These are phyloP conservation scores for Daldinia concentrica DNA, from an alignment of 495 filamentous ascomycete species.

Conservation along the genomic window DNA sequence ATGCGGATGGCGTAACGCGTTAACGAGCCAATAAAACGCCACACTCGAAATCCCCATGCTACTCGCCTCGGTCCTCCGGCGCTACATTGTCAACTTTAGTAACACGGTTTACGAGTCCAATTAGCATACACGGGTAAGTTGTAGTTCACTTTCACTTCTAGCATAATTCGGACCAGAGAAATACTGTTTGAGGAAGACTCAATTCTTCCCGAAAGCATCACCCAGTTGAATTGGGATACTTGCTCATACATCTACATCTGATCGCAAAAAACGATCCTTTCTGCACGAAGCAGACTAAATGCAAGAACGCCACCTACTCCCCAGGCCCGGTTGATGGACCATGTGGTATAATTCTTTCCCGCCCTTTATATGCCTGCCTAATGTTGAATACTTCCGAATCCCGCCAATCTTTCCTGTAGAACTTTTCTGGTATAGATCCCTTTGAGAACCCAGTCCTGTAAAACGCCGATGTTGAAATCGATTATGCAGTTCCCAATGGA, in stretches of 20 bases:
- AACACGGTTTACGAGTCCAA: not conserved
- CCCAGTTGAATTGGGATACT: conserved; percentile 40
- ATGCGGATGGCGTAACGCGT: not conserved
- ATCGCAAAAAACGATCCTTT: conserved; percentile 35
- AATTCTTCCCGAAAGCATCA: conserved; percentile 27
- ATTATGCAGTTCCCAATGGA: conserved; percentile 45
- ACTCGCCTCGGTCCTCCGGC: not conserved
- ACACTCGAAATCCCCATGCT: not conserved
- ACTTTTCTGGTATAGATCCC: conserved; percentile 48
- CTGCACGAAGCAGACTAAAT: conserved; percentile 39
- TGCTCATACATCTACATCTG: conserved; percentile 33
- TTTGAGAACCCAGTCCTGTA: conserved; percentile 47
- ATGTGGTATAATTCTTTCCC: conserved; percentile 46
- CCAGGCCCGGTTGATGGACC: conserved; percentile 60
- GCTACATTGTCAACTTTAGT: not conserved
- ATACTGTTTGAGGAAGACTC: conserved; percentile 31
- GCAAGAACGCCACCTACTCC: conserved; percentile 45
- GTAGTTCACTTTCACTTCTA: conserved; percentile 4
- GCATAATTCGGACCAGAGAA: not conserved
- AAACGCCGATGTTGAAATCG: conserved; percentile 64
- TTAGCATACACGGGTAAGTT: not conserved
- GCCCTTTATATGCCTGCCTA: conserved; percentile 45
- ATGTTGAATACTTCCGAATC: conserved; percentile 50
- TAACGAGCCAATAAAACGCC: not conserved
- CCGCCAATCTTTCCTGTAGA: conserved; percentile 47